Percentiles rank a stretch among this genome's conserved stretches.
Evolutionary conservation across 352 stramenopile species (phyloP).

Genomic region (Pythium angustatum): DNA sequence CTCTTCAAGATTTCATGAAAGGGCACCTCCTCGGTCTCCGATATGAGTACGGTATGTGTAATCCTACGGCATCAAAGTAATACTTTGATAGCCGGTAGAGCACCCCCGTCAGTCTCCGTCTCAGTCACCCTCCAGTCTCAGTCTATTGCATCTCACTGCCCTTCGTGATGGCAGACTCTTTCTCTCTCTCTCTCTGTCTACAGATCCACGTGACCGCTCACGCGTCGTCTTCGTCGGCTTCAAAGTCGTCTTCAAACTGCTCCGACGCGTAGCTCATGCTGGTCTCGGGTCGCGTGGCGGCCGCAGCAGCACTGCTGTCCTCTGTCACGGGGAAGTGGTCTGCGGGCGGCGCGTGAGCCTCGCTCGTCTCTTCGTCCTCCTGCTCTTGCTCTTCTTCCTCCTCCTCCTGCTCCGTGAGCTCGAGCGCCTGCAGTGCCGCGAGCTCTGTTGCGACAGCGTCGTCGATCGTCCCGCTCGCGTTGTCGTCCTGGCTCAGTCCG

Average conservation of each 20-base stretch:
- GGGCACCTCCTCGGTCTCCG: too few species aligned
- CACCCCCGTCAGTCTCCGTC: too few species aligned
- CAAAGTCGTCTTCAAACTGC: slow-evolving; percentile 62
- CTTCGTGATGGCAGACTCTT: too few species aligned
- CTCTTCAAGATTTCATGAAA: slow-evolving; percentile 35
- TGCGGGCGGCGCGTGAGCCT: not conserved
- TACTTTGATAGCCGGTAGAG: too few species aligned
- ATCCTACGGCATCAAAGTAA: too few species aligned
- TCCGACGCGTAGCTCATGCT: slow-evolving; percentile 63
- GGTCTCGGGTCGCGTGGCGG: slow-evolving; percentile 39
- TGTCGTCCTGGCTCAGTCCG: not conserved
- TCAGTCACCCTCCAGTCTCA: too few species aligned
- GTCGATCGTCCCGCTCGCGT: too few species aligned
- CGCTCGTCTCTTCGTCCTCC: too few species aligned
- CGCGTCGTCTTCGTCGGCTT: slow-evolving; percentile 30
- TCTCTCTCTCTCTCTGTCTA: too few species aligned
- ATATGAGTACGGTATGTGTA: too few species aligned
- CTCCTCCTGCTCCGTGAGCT: slow-evolving; percentile 4
- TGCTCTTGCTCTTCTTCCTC: slow-evolving; percentile 3
- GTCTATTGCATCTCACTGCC: too few species aligned
- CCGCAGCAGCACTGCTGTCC: not conserved
- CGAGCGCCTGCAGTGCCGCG: not conserved
- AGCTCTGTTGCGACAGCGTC: not conserved
- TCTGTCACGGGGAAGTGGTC: not conserved
- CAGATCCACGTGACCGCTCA: too few species aligned